phyloP scores from a whole-genome alignment of 352 stramenopile species.

The Pythium guiyangense region DNA sequence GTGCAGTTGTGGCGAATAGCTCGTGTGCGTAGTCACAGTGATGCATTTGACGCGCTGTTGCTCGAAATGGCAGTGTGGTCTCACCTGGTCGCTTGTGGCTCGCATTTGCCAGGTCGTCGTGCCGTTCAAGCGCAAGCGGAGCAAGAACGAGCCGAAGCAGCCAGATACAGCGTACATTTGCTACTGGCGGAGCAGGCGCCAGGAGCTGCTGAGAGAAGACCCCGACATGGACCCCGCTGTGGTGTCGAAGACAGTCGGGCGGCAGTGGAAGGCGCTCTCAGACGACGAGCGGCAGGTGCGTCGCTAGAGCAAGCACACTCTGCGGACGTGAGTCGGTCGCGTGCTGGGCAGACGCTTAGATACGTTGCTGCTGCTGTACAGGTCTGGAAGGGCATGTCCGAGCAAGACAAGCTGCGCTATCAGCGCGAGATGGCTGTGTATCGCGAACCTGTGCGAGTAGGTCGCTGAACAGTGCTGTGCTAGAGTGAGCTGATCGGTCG shows the following conservation, averaged over 20 bases:
- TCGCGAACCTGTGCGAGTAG: slow-evolving; percentile 15
- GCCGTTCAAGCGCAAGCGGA: slow-evolving; percentile 32
- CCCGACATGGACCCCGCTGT: slow-evolving; percentile 30
- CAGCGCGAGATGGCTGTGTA: slow-evolving; percentile 42
- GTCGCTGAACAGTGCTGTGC: not conserved
- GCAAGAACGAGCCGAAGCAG: slow-evolving; percentile 35
- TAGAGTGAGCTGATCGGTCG: no score
- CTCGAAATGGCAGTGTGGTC: not conserved
- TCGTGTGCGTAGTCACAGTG: not conserved
- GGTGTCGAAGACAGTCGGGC: slow-evolving; percentile 47
- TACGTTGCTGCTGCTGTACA: not conserved
- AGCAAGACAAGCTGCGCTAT: slow-evolving; percentile 43
- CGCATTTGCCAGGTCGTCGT: not conserved
- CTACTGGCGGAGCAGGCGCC: slow-evolving; percentile 49
- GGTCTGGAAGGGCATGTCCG: slow-evolving; percentile 46
- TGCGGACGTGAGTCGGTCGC: not conserved
- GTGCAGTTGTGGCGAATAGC: no score
- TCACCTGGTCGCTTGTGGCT: not conserved
- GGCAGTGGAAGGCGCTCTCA: slow-evolving; percentile 39
- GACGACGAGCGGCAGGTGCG: slow-evolving; percentile 31
- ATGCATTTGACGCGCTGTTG: not conserved
- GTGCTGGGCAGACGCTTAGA: no score
- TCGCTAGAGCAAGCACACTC: not conserved
- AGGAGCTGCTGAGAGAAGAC: slow-evolving; percentile 33
- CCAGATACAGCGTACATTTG: slow-evolving; percentile 64